Evolutionary conservation across 2,329 filamentous ascomycete species (phyloP).

Genomic region (Epichloe festucae): DNA sequence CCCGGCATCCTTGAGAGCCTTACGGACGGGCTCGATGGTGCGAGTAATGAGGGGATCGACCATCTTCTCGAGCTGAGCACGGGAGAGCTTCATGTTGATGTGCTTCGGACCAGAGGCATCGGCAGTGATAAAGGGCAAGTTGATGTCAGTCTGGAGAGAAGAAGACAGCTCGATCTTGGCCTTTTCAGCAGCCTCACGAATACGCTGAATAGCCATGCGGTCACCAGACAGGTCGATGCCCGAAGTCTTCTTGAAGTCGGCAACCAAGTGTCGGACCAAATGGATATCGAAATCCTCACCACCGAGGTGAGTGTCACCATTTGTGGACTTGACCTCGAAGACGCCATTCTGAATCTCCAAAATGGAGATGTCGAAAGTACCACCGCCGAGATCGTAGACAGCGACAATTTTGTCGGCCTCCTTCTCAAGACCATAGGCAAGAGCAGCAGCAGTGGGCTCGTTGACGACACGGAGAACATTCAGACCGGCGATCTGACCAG

Average conservation of each 20-base stretch:
- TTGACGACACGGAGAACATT: constrained; percentile 97
- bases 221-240: constrained; percentile 80
- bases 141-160: constrained; percentile 90
- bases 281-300: constrained; percentile 96
- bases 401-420: constrained; percentile 79
- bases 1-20: constrained; percentile 91
- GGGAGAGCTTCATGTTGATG: constrained; percentile 91
- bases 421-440: constrained; percentile 95
- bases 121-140: constrained; percentile 96
- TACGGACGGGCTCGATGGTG: constrained; percentile 86
- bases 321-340: constrained; percentile 98
- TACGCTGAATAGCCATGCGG: constrained; percentile 98
- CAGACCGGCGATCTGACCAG: constrained; percentile 87
- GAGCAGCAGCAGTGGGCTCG: constrained; percentile 90
- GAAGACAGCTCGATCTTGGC: constrained; percentile 98
- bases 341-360: constrained; percentile 96
- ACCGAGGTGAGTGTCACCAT: constrained; percentile 96
- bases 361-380: constrained; percentile 98
- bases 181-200: constrained; percentile 97
- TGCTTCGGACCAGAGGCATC: constrained; percentile 93
- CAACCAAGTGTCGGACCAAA: constrained; percentile 83
- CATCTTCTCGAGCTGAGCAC: constrained; percentile 84
- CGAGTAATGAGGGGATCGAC: constrained; percentile 78
- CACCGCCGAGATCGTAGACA: constrained; percentile 95
- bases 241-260: constrained; percentile 94